phyloP scores from a whole-genome alignment of 2,329 filamentous ascomycete genomes.

The Chalara sp. region DNA sequence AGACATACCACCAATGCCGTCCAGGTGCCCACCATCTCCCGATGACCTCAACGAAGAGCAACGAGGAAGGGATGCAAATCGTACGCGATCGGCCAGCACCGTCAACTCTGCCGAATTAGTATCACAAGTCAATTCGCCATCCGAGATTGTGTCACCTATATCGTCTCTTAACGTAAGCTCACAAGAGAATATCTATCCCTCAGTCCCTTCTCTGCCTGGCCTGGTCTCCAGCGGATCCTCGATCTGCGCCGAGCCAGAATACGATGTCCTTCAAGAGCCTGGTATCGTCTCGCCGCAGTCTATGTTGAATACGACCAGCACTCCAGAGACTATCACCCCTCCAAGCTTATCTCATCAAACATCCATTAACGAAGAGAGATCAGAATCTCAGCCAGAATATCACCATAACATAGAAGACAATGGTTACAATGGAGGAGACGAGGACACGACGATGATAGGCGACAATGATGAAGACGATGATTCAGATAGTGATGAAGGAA shows the following conservation, averaged over 20 bases:
- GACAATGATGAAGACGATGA: constrained; percentile 20
- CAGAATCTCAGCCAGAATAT: background rate
- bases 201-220: constrained; percentile 57
- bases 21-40: constrained; percentile 39
- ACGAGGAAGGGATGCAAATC: constrained; percentile 8
- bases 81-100: constrained; percentile 24
- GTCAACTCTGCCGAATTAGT: constrained; percentile 29
- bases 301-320: constrained; percentile 14
- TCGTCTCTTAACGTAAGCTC: constrained; percentile 43
- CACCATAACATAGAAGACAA: constrained; percentile 1
- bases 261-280: constrained; percentile 48
- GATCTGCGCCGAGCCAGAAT: constrained; percentile 55
- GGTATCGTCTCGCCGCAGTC: constrained; percentile 35
- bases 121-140: constrained; percentile 19
- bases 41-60: constrained; percentile 29
- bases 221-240: constrained; percentile 58
- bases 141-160: constrained; percentile 22
- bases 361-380: constrained; percentile 4
- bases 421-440: constrained; percentile 20
- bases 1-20: constrained; percentile 20
- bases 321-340: constrained; percentile 23
- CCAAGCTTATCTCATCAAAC: constrained; percentile 18
- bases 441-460: constrained; percentile 6
- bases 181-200: constrained; percentile 37
- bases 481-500: constrained; percentile 26